phyloP scores from a whole-genome alignment of 2,329 filamentous ascomycete species.

The Ophiostoma montium region DNA sequence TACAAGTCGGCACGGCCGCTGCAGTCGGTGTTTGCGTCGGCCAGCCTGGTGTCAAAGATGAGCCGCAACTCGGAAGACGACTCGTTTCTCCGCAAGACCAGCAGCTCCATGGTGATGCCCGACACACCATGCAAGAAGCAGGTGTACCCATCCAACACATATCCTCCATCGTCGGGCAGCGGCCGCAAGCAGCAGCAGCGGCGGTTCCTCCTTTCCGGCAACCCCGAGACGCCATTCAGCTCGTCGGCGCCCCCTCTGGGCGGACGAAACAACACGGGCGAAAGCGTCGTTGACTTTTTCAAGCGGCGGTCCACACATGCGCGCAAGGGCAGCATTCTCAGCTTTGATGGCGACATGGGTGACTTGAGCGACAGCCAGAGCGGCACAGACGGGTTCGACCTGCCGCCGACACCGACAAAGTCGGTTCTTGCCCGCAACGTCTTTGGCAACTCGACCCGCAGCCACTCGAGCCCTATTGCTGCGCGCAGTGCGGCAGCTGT shows the following conservation, averaged over 20 bases:
- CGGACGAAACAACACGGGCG: slow-evolving; percentile 15
- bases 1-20: slow-evolving; percentile 67
- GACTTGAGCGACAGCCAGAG: slow-evolving; percentile 35
- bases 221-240: slow-evolving; percentile 71
- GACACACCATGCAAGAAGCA: slow-evolving; percentile 95
- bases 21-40: slow-evolving; percentile 82
- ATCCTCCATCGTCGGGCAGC: slow-evolving; percentile 44
- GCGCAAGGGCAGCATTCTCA: slow-evolving; percentile 58
- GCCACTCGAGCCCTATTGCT: slow-evolving; percentile 12
- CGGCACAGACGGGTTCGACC: slow-evolving; percentile 43
- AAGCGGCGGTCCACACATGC: slow-evolving; percentile 33
- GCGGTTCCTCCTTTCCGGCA: slow-evolving; percentile 51
- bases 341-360: slow-evolving; percentile 60
- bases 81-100: slow-evolving; percentile 29
- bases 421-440: slow-evolving; percentile 27
- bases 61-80: slow-evolving; percentile 67
- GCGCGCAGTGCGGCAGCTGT: slow-evolving; percentile 5
- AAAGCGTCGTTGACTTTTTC: slow-evolving; percentile 48
- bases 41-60: slow-evolving; percentile 87
- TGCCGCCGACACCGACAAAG: slow-evolving; percentile 94
- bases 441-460: slow-evolving; percentile 13
- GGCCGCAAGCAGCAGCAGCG: slow-evolving; percentile 44
- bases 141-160: slow-evolving; percentile 52
- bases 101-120: slow-evolving; percentile 58
- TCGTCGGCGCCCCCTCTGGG: slow-evolving; percentile 29